These are phyloP conservation scores for Boletus bicolor DNA, from an alignment of 768 basidiomycete species.

Conservation along the genomic window DNA sequence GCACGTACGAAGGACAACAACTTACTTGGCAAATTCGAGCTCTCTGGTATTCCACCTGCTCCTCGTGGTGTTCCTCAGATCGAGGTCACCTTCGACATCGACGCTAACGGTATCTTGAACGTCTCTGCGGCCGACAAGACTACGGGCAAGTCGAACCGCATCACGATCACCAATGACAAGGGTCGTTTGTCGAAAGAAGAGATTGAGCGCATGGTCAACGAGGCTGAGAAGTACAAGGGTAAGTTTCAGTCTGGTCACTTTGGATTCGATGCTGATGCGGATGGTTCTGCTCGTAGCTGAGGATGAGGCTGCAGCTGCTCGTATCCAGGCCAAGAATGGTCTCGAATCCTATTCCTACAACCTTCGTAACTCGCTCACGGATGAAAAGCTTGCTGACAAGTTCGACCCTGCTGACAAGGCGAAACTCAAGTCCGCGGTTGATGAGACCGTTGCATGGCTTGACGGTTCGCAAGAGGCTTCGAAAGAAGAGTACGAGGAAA, in stretches of 20 bases:
- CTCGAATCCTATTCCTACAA: constrained; percentile 96
- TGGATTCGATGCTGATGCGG: constrained; percentile 7
- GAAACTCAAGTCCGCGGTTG: constrained; percentile 76
- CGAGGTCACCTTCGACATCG: constrained; percentile 97
- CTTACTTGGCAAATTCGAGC: constrained; percentile 96
- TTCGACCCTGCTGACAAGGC: constrained; percentile 83
- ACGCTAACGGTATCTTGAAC: constrained; percentile 94
- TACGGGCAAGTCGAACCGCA: constrained; percentile 92
- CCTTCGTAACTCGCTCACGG: constrained; percentile 82
- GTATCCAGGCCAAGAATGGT: constrained; percentile 84
- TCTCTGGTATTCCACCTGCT: constrained; percentile 93
- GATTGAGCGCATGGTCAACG: constrained; percentile 95
- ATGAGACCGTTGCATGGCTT: constrained; percentile 83
- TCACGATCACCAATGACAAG: constrained; percentile 96
- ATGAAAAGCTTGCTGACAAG: constrained; percentile 85
- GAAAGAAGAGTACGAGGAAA: constrained; percentile 90
- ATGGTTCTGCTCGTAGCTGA: constrained; percentile 47
- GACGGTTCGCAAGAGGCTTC: constrained; percentile 85
- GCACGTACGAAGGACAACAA: constrained; percentile 99
- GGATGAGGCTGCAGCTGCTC: constrained; percentile 82
- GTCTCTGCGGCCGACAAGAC: constrained; percentile 96
- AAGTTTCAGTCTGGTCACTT: constrained; percentile 21
- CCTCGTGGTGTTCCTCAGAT: constrained; percentile 98
- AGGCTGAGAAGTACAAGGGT: constrained; percentile 92
- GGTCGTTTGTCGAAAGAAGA: constrained; percentile 96